These are phyloP conservation scores for Anethum foeniculum DNA, from an alignment of 140 eudicot genomes.

Conservation along the genomic window DNA sequence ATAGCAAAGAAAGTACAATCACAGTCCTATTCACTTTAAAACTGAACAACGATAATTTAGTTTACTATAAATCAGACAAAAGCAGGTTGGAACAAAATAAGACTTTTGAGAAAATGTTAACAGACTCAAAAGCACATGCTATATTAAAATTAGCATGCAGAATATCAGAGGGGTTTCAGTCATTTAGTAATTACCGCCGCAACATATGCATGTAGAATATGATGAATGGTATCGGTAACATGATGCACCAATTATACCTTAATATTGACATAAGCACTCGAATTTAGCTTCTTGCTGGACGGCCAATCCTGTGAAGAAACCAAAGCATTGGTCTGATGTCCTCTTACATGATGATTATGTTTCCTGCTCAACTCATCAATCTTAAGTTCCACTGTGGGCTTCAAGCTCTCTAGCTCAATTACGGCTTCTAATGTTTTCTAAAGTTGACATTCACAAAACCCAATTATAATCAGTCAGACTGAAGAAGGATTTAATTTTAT, in stretches of 20 bases:
- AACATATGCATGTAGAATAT: conserved; percentile 1
- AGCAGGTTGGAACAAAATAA: neutral
- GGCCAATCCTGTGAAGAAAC: conserved; percentile 39
- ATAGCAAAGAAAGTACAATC: conserved; percentile 1
- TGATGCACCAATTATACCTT: conserved; percentile 39
- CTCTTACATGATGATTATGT: conserved; percentile 44
- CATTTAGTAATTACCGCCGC: neutral
- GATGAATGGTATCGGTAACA: neutral
- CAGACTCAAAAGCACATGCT: neutral
- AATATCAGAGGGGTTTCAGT: neutral
- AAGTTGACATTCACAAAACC: conserved; percentile 9
- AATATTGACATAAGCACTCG: conserved; percentile 21
- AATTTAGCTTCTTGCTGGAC: conserved; percentile 21
- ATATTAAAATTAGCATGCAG: neutral
- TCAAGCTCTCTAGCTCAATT: conserved; percentile 71
- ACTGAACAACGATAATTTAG: neutral
- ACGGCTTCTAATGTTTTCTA: conserved; percentile 61
- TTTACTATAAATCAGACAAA: neutral
- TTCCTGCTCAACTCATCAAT: conserved; percentile 50
- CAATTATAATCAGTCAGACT: conserved; percentile 9
- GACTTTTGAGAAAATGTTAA: neutral
- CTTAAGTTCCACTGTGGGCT: conserved; percentile 58
- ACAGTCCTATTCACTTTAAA: neutral
- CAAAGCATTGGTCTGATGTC: conserved; percentile 27
- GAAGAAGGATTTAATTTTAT: conserved; percentile 7